Conservation (phyloP, 2,329 filamentous ascomycete species). For the Hypoxylon rubiginosum region DNA sequence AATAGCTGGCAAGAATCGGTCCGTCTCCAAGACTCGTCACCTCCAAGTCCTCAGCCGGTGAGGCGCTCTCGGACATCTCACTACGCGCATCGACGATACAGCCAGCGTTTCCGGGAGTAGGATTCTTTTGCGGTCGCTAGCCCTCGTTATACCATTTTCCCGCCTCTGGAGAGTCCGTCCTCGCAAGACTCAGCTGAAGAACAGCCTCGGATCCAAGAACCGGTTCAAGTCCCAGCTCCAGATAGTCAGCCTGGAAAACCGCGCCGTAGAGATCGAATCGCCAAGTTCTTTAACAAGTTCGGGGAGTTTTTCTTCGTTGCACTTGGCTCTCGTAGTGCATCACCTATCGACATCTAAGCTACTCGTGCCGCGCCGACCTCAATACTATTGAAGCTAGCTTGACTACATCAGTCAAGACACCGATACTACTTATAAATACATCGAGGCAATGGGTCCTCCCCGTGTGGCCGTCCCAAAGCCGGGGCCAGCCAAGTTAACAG, state of each 20-base stretch:
- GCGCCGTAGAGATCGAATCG: not conserved
- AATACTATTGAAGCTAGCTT: not conserved
- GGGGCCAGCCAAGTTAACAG: constrained; percentile 86
- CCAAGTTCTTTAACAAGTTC: not conserved
- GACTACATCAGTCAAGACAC: not conserved
- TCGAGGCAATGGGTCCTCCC: constrained; percentile 43
- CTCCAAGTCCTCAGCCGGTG: constrained; percentile 2
- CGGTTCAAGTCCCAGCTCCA: not conserved
- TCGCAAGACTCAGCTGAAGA: not conserved
- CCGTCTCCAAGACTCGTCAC: not conserved
- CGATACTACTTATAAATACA: constrained; percentile 1
- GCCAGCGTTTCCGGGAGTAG: not conserved
- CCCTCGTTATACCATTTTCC: not conserved
- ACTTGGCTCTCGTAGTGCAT: no score
- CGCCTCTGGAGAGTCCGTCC: not conserved
- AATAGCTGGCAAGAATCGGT: not conserved
- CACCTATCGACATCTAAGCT: not conserved
- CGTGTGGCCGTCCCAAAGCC: constrained; percentile 80
- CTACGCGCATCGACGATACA: not conserved
- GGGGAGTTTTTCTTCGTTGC: no score
- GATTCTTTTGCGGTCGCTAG: not conserved
- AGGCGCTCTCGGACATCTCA: not conserved
- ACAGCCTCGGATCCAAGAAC: not conserved
- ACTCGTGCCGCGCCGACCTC: not conserved
- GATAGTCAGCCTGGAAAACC: not conserved